phyloP scores from a whole-genome alignment of 768 basidiomycete genomes.

The Tricholoma terreum region DNA sequence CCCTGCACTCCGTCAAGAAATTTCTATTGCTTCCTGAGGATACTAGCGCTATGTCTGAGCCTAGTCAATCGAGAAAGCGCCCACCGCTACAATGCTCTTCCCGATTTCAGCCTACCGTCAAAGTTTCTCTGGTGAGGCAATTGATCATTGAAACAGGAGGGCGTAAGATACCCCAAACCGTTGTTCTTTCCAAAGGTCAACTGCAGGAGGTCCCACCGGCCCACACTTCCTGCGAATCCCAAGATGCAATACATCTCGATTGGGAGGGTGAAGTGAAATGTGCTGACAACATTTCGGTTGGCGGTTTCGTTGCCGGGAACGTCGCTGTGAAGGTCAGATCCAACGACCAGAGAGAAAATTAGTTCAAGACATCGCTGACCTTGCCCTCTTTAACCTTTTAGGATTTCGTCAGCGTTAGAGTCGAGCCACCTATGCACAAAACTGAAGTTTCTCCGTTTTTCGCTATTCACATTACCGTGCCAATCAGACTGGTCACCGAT shows the following conservation, averaged over 20 bases:
- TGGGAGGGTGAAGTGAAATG: conserved; percentile 57
- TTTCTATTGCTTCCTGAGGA: conserved; percentile 36
- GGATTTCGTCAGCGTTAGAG: conserved; percentile 27
- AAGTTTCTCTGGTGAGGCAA: conserved; percentile 55
- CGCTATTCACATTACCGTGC: conserved; percentile 42
- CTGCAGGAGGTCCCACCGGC: conserved; percentile 42
- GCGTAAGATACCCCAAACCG: conserved; percentile 35
- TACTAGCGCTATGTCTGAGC: background rate
- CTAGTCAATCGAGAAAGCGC: background rate
- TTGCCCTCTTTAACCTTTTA: background rate
- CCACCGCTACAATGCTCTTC: conserved; percentile 1
- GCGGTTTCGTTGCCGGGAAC: conserved; percentile 45
- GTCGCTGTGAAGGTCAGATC: conserved; percentile 39
- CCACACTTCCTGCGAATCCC: conserved; percentile 16
- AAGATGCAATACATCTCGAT: conserved; percentile 40
- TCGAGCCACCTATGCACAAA: conserved; percentile 35
- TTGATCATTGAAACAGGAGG: conserved; percentile 34
- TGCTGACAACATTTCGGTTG: conserved; percentile 33
- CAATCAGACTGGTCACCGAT: conserved; percentile 60
- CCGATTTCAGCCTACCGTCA: conserved; percentile 26
- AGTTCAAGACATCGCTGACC: background rate
- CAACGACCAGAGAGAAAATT: background rate
- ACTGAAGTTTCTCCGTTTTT: conserved; percentile 31
- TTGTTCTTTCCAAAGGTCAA: conserved; percentile 46
- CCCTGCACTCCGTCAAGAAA: conserved; percentile 41